These are phyloP conservation scores for Leptographium lundbergii DNA, from an alignment of 2,329 filamentous ascomycete species.

Conservation along the genomic window DNA sequence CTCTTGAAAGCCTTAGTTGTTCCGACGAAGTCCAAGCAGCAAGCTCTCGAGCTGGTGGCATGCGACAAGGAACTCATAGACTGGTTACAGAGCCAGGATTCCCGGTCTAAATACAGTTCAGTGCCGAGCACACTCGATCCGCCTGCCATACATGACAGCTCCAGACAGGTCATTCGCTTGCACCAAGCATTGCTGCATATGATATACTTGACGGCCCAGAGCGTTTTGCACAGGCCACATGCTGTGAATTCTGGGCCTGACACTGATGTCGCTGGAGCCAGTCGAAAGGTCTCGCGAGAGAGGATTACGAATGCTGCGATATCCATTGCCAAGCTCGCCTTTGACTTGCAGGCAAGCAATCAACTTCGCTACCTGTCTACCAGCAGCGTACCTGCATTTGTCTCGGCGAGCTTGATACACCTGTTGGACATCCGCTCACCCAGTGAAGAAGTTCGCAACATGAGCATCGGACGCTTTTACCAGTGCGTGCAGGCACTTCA, in stretches of 20 bases:
- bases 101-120: not conserved
- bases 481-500: constrained; percentile 1
- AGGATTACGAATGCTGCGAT: not conserved
- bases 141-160: not conserved
- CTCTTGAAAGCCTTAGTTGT: constrained; percentile 1
- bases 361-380: constrained; percentile 3
- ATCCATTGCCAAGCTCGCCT: not conserved
- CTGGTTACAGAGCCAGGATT: not conserved
- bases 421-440: constrained; percentile 3
- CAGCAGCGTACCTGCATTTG: constrained; percentile 3
- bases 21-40: not conserved
- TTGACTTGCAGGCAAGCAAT: not conserved
- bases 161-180: not conserved
- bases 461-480: constrained; percentile 3
- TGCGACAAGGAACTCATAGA: constrained; percentile 1
- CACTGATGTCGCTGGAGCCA: not conserved
- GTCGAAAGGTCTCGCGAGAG: not conserved
- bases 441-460: constrained; percentile 3
- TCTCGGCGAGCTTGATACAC: constrained; percentile 2
- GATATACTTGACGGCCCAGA: not conserved
- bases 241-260: not conserved
- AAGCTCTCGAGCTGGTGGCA: not conserved
- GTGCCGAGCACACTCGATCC: not conserved
- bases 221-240: not conserved
- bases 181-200: not conserved